phyloP scores from a whole-genome alignment of 495 filamentous ascomycete genomes.

The Aspergillus hancockii region DNA sequence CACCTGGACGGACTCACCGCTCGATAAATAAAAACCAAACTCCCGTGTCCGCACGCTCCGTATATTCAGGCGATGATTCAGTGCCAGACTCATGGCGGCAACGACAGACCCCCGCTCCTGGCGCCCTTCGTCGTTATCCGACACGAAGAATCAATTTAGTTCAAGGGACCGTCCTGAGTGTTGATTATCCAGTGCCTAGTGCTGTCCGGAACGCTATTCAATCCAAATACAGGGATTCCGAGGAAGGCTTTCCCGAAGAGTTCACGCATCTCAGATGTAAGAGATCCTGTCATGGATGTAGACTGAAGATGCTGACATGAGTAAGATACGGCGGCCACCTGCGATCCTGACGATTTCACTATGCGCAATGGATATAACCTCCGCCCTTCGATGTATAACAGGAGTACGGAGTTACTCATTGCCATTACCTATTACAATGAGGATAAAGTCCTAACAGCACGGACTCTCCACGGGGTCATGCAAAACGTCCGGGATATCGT shows the following conservation, averaged over 20 bases:
- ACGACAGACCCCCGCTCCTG: not conserved
- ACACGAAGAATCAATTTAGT: conserved; percentile 96
- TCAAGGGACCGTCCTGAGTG: conserved; percentile 91
- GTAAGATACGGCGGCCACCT: conserved; percentile 89
- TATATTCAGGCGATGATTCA: not conserved
- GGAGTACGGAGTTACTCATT: conserved; percentile 93
- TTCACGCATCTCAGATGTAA: conserved; percentile 93
- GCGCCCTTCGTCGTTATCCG: conserved; percentile 73
- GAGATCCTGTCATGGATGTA: conserved; percentile 17
- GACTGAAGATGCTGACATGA: not conserved
- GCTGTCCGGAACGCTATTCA: conserved; percentile 96
- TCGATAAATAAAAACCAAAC: not conserved
- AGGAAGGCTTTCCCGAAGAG: conserved; percentile 72
- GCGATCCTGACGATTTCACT: conserved; percentile 97
- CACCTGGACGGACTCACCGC: not conserved
- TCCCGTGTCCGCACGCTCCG: too few relatives aligned
- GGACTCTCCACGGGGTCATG: conserved; percentile 96
- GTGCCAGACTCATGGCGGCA: not conserved
- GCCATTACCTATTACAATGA: conserved; percentile 99
- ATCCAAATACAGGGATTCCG: conserved; percentile 85
- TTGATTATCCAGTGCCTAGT: conserved; percentile 95
- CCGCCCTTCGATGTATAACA: conserved; percentile 96
- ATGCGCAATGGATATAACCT: conserved; percentile 98
- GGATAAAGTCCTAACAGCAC: conserved; percentile 89
- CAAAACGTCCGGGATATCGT: conserved; percentile 98